These are phyloP conservation scores for Plantago rigida DNA, from an alignment of 305 asterid genomes.

Conservation along the genomic window DNA sequence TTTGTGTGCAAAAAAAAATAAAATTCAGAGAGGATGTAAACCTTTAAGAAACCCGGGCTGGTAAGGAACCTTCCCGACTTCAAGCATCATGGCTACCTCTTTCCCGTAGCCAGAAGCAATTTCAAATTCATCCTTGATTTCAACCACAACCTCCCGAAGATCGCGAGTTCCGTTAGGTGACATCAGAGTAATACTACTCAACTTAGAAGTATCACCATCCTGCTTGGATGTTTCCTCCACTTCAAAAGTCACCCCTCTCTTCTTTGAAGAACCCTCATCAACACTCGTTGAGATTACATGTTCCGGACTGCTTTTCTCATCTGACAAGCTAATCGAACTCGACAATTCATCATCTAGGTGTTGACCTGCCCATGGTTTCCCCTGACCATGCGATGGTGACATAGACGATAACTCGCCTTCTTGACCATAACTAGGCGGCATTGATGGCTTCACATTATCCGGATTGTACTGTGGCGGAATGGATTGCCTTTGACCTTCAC, in stretches of 20 bases:
- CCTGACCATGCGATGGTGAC: slow-evolving; percentile 20
- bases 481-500: slow-evolving; percentile 23
- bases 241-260: slow-evolving; percentile 80
- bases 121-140: slow-evolving; percentile 82
- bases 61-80: slow-evolving; percentile 86
- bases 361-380: slow-evolving; percentile 28
- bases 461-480: slow-evolving; percentile 26
- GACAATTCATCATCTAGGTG: slow-evolving; percentile 29
- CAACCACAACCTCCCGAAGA: slow-evolving; percentile 76
- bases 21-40: slow-evolving; percentile 11
- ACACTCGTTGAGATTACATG: slow-evolving; percentile 43
- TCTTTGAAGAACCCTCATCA: slow-evolving; percentile 53
- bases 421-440: slow-evolving; percentile 17
- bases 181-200: slow-evolving; percentile 49
- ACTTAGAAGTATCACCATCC: slow-evolving; percentile 59
- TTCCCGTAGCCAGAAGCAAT: slow-evolving; percentile 72
- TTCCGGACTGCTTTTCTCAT: slow-evolving; percentile 55
- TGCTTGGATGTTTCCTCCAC: slow-evolving; percentile 54
- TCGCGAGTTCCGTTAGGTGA: slow-evolving; percentile 76
- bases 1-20: not conserved
- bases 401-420: slow-evolving; percentile 27
- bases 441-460: slow-evolving; percentile 20
- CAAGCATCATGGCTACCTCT: slow-evolving; percentile 89
- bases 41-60: slow-evolving; percentile 73
- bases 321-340: slow-evolving; percentile 42